Percentiles rank a stretch among this genome's conserved stretches.
These are phyloP conservation scores for Strobilomyces dryophilus DNA, from an alignment of 768 basidiomycete species.

Conservation along the genomic window DNA sequence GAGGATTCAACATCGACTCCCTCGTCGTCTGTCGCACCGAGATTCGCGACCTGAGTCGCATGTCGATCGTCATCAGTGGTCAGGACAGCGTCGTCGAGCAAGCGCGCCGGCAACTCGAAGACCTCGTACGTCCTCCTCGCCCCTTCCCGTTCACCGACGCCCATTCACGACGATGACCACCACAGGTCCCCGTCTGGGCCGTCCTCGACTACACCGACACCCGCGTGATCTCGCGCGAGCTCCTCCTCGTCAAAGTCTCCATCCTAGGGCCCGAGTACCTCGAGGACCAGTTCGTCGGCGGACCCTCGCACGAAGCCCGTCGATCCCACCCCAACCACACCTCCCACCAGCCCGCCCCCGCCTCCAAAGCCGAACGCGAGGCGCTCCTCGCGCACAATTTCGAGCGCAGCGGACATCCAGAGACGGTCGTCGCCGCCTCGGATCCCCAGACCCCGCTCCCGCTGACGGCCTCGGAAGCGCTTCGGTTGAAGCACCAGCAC, in stretches of 20 bases:
- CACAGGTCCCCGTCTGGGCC: conserved; percentile 97
- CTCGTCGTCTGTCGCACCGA: conserved; percentile 98
- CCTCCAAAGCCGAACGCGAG: conserved; percentile 66
- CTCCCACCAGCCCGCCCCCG: conserved; percentile 6
- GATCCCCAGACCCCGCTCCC: conserved; percentile 34
- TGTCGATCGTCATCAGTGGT: conserved; percentile 96
- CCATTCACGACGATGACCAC: background rate
- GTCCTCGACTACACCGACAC: conserved; percentile 98
- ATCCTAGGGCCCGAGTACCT: conserved; percentile 97
- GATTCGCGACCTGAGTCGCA: conserved; percentile 92
- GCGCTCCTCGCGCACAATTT: conserved; percentile 71
- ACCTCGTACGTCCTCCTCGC: conserved; percentile 61
- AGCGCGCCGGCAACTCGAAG: conserved; percentile 91
- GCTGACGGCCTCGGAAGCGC: conserved; percentile 78
- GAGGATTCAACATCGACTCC: conserved; percentile 99
- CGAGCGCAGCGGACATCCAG: conserved; percentile 52
- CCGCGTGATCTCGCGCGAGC: conserved; percentile 84
- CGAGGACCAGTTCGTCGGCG: conserved; percentile 84
- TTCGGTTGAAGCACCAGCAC: conserved; percentile 86
- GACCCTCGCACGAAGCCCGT: conserved; percentile 78
- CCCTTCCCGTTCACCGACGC: background rate
- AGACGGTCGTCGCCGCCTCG: conserved; percentile 11
- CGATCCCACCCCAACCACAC: conserved; percentile 22
- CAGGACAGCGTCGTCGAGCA: conserved; percentile 99
- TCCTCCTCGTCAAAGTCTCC: conserved; percentile 93